Percentiles rank a stretch among this genome's conserved stretches.
Evolutionary conservation across 768 basidiomycete genomes (phyloP).

Genomic region (Mycena capillaripes): DNA sequence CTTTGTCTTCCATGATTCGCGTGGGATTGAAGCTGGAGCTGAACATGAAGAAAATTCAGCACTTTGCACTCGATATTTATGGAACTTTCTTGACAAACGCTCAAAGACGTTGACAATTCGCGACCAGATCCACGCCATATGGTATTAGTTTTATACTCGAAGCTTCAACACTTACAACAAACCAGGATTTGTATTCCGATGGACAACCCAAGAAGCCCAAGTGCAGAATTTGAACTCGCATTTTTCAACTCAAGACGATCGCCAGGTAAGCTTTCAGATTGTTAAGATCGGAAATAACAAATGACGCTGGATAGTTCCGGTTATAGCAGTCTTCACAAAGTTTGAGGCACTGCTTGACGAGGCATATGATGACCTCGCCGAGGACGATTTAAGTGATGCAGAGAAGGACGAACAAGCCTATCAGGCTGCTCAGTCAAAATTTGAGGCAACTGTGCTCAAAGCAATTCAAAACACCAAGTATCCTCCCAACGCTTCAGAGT

Average conservation of each 20-base stretch:
- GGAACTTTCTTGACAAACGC: not conserved
- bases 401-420: not conserved
- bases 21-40: no score
- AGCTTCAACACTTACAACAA: not conserved
- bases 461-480: not conserved
- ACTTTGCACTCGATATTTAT: not conserved
- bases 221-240: not conserved
- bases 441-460: no score
- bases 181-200: not conserved
- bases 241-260: not conserved
- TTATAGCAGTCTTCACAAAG: not conserved
- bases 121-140: not conserved
- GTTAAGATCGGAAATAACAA: not conserved
- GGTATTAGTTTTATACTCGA: not conserved
- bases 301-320: not conserved
- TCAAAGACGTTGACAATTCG: not conserved
- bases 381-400: no score
- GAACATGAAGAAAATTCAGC: not conserved
- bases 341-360: conserved; percentile 21
- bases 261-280: not conserved
- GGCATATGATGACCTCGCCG: no score
- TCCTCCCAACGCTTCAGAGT: not conserved
- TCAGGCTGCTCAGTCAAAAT: not conserved
- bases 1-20: not conserved
- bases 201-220: not conserved